phyloP scores from a whole-genome alignment of 2,329 filamentous ascomycete species.

The Xylariaceae sp. region DNA sequence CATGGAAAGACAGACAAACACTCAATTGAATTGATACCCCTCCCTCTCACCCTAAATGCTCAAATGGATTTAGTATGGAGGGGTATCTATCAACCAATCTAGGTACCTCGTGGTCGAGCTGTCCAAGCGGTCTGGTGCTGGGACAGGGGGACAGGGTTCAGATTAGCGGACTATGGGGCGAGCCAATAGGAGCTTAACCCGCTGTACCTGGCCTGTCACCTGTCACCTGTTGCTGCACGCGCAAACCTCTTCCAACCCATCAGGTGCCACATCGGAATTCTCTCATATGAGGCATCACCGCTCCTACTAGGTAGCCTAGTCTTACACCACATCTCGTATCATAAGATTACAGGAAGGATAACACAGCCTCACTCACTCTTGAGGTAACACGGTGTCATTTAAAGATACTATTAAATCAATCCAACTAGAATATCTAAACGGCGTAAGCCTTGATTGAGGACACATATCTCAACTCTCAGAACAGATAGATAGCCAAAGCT shows the following conservation, averaged over 20 bases:
- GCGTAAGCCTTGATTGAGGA: conserved; percentile 6
- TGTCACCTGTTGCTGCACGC: no score
- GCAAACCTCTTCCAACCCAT: no score
- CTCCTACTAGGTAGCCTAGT: no score
- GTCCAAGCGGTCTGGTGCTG: no score
- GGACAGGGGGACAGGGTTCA: neutral
- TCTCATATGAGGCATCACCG: no score
- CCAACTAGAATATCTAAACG: neutral
- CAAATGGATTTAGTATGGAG: conserved; percentile 5
- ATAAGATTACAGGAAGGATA: conserved; percentile 12
- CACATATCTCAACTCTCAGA: neutral
- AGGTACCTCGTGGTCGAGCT: no score
- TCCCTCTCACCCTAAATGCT: no score
- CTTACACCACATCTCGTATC: conserved; percentile 14
- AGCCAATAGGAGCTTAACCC: conserved; percentile 10
- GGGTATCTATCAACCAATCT: no score
- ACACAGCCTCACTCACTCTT: conserved; percentile 8
- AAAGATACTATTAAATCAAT: neutral
- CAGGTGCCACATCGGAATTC: no score
- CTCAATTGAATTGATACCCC: conserved; percentile 9
- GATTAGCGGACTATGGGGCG: neutral
- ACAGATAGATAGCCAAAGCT: neutral
- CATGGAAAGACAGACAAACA: neutral
- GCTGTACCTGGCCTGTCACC: conserved; percentile 5
- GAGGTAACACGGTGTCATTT: conserved; percentile 3